phyloP scores from a whole-genome alignment of 1,284 basidiomycete genomes.

The Ustilago vetiveriae region DNA sequence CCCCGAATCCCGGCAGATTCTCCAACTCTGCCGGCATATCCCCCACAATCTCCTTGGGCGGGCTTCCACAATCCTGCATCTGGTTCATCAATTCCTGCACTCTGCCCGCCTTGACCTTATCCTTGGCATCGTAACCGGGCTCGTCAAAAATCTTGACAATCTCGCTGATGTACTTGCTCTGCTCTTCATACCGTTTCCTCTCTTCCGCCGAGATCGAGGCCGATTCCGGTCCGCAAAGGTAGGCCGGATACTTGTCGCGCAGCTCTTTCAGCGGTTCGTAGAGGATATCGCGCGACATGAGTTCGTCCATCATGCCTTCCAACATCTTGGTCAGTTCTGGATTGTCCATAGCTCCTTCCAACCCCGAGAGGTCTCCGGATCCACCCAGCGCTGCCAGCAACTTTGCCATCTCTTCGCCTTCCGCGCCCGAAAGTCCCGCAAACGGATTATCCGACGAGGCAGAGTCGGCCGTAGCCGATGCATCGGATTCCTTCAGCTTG shows the following conservation, averaged over 20 bases:
- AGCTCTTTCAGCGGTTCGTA: constrained; percentile 93
- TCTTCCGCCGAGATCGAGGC: constrained; percentile 73
- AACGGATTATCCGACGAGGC: constrained; percentile 66
- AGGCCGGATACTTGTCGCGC: constrained; percentile 85
- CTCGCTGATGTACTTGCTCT: constrained; percentile 74
- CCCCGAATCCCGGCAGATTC: constrained; percentile 48
- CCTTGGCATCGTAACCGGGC: constrained; percentile 71
- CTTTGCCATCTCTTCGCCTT: constrained; percentile 63
- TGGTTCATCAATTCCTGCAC: constrained; percentile 80
- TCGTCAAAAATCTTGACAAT: constrained; percentile 81
- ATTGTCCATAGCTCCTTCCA: constrained; percentile 54
- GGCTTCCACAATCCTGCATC: constrained; percentile 87
- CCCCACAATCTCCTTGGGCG: constrained; percentile 90
- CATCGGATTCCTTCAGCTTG: constrained; percentile 79
- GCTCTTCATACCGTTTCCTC: constrained; percentile 76
- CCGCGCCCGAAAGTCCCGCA: constrained; percentile 68
- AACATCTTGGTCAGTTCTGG: constrained; percentile 76
- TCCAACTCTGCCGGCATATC: constrained; percentile 78
- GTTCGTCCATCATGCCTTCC: constrained; percentile 89
- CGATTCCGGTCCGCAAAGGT: constrained; percentile 72
- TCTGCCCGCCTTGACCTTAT: constrained; percentile 72
- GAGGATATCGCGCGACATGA: constrained; percentile 92
- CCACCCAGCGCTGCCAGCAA: constrained; percentile 68
- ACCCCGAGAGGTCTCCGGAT: constrained; percentile 56
- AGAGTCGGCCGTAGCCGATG: constrained; percentile 61